Conservation (phyloP, 2,329 filamentous ascomycete genomes). For the Fusarium pseudograminearum region DNA sequence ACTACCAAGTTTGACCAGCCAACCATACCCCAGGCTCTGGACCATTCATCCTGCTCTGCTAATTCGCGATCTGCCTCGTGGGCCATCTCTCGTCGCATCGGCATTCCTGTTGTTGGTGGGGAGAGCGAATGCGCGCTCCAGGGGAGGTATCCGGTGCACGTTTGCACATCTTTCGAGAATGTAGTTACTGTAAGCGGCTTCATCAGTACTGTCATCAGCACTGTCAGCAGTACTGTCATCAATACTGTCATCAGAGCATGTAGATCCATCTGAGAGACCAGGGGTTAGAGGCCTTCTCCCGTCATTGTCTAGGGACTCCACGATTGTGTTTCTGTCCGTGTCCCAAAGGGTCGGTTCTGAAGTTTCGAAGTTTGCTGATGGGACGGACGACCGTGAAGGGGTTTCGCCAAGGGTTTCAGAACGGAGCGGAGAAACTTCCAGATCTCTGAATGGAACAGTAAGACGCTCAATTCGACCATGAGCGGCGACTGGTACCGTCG, state of each 20-base stretch:
- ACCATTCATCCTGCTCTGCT: neutral
- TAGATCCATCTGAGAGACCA: slow-evolving; percentile 23
- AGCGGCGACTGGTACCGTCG: neutral
- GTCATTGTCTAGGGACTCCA: neutral
- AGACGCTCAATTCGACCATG: neutral
- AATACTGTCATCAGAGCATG: slow-evolving; percentile 6
- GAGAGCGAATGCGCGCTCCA: neutral
- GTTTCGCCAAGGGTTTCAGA: neutral
- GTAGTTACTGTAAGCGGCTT: neutral
- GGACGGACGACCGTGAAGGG: neutral
- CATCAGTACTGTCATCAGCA: slow-evolving; percentile 8
- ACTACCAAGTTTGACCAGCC: slow-evolving; percentile 9
- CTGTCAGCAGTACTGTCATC: no score
- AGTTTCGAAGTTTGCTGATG: neutral
- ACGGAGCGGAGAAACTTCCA: neutral
- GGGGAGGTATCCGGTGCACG: slow-evolving; percentile 3
- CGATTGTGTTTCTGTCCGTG: neutral
- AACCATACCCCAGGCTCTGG: slow-evolving; percentile 29
- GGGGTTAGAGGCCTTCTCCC: slow-evolving; percentile 9
- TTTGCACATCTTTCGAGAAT: neutral
- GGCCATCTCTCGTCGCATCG: neutral
- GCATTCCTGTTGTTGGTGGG: slow-evolving; percentile 18
- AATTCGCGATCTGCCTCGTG: neutral
- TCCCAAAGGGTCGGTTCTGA: neutral
- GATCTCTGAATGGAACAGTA: neutral